phyloP scores from a whole-genome alignment of 257 asterid species.

The Mentha longifolia region DNA sequence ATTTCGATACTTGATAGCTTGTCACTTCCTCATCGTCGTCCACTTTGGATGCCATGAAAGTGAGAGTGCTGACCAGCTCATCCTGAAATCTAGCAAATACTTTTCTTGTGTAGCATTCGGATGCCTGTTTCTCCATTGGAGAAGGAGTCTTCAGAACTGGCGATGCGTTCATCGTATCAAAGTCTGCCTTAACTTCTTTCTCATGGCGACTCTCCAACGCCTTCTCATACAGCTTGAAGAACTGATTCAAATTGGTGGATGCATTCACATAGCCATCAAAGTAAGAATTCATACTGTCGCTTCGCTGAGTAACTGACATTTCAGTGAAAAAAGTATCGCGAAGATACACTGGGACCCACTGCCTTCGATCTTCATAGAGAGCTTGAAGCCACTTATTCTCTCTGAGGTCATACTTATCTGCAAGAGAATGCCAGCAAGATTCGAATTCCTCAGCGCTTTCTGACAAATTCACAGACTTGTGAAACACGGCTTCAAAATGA shows the following conservation, averaged over 20 bases:
- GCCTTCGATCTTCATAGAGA: constrained; percentile 70
- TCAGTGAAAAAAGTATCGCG: constrained; percentile 92
- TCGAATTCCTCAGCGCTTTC: constrained; percentile 85
- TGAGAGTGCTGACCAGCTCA: constrained; percentile 88
- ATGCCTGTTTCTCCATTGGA: constrained; percentile 99
- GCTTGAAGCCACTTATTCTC: constrained; percentile 85
- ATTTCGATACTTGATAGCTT: constrained; percentile 77
- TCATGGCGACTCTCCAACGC: constrained; percentile 97
- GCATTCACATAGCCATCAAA: constrained; percentile 98
- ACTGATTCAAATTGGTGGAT: constrained; percentile 84
- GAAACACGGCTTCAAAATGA: constrained; percentile 79
- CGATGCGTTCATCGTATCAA: constrained; percentile 73
- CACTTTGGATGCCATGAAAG: constrained; percentile 80
- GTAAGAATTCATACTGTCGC: constrained; percentile 93
- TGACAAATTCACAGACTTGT: constrained; percentile 84
- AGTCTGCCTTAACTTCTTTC: constrained; percentile 97
- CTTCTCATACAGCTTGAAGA: constrained; percentile 87
- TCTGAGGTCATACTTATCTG: constrained; percentile 65
- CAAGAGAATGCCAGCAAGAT: constrained; percentile 82
- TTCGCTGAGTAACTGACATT: constrained; percentile 83
- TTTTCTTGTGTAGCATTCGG: constrained; percentile 86
- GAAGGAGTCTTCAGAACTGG: constrained; percentile 88
- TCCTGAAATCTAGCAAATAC: constrained; percentile 86
- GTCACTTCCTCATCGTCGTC: constrained; percentile 84
- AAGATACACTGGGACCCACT: constrained; percentile 93